Conservation (phyloP, 345 rosid species). For the Citrus hindsii region DNA sequence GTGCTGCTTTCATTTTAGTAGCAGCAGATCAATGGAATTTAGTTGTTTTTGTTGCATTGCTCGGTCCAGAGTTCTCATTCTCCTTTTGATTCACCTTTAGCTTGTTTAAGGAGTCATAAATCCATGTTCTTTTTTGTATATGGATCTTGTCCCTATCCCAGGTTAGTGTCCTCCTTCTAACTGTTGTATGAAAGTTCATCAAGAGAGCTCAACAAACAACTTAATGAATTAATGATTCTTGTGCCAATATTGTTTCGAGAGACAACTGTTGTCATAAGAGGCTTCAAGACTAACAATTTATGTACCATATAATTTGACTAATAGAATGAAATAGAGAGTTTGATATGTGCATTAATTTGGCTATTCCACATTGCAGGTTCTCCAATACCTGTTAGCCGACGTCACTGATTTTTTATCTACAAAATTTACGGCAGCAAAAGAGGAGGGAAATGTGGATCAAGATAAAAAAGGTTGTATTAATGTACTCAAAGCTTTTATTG, state of each 20-base stretch:
- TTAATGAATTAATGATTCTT: neutral
- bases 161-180: neutral
- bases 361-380: slow-evolving; percentile 55
- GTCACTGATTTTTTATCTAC: slow-evolving; percentile 68
- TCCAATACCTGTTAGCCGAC: slow-evolving; percentile 86
- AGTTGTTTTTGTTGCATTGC: neutral
- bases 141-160: neutral
- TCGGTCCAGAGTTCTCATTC: neutral
- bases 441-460: slow-evolving; percentile 24
- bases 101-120: no score
- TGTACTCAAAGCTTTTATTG: slow-evolving; percentile 56
- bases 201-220: neutral
- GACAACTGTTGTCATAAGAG: neutral
- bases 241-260: neutral
- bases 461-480: slow-evolving; percentile 54
- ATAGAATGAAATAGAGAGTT: neutral
- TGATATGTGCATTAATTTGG: slow-evolving; percentile 1
- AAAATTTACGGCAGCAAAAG: slow-evolving; percentile 34
- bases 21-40: neutral
- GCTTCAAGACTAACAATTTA: neutral
- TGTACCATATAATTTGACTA: neutral
- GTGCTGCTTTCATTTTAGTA: neutral
- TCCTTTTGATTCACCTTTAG: neutral
- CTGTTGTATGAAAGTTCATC: neutral
- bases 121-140: neutral